Evolutionary conservation across 176 grass and related monocot species (phyloP), one percentile per base, ranked within the genome.

Genomic region (Musa schizocarpa): DNA sequence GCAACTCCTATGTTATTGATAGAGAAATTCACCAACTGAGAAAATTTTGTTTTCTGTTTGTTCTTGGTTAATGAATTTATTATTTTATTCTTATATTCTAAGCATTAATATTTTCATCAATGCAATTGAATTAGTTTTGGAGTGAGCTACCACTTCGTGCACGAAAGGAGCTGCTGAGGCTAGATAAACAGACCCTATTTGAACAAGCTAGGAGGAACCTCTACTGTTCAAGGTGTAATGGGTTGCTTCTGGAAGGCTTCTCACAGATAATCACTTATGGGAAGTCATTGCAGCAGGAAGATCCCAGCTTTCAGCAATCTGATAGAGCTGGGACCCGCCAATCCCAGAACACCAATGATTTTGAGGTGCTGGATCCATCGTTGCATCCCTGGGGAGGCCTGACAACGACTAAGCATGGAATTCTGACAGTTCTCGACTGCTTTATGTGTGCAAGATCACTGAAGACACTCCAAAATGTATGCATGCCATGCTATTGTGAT

Each of bases 161-260:
- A 63, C 86, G 93, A 22, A 83, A 85, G 54, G 84, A 87, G 55
- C 83, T 96, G 52, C 86, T 96, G 53, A 87, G 83, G 80, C 79
- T 96, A 54, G 93, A 96, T 88, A 96, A 96, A 58, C 93, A 96
- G 63, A 80, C 93, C 54, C 83, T 96, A 23, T 90, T 92, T 64
- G 93, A 96, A 64, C 93, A 96, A 85, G 85, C 83, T 76, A 81
- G 89, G 58, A 96, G 89, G 77, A 96, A 92, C 81, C 90, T 92
- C 43, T 96, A 96, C 71, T 96, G 93, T 59, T 96, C 93, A 74
- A 88, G 93, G 66, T 96, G 93, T 79, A 96, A 96, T 79, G 93
- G 93, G 11, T 62, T 96, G 72, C 89, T 96, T 74, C 67, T 96
- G 79, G 89, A 96, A 73, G 87, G 85, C 73, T 96, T 96, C 85